Conservation (phyloP, 441 rosid genomes). For the Croton laevigatus region DNA sequence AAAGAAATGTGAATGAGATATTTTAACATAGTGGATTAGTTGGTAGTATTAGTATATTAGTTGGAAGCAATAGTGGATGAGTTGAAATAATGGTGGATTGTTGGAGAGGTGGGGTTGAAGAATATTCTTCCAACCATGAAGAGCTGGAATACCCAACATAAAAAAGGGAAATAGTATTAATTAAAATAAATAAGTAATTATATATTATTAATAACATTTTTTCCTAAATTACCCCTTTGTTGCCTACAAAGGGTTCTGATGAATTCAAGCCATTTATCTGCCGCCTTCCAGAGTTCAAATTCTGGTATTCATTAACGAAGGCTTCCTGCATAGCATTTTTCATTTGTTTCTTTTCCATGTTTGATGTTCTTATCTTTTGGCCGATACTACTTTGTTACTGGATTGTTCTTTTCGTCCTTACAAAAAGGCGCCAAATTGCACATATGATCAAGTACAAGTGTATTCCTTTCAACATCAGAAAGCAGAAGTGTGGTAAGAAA, state of each 20-base stretch:
- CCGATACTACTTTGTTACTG: slow-evolving; percentile 90
- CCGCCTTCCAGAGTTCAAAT: slow-evolving; percentile 90
- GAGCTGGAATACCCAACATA: too few relatives aligned
- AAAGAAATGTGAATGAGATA: too few relatives aligned
- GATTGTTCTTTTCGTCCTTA: slow-evolving; percentile 79
- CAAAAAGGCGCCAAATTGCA: slow-evolving; percentile 89
- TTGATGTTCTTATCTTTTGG: slow-evolving; percentile 94
- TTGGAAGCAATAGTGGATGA: too few relatives aligned
- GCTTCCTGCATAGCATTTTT: slow-evolving; percentile 81
- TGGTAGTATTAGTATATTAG: too few relatives aligned
- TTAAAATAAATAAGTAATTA: too few relatives aligned
- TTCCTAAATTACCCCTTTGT: too few relatives aligned
- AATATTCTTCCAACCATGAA: too few relatives aligned
- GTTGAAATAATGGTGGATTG: too few relatives aligned
- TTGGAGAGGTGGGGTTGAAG: too few relatives aligned
- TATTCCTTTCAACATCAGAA: slow-evolving; percentile 74
- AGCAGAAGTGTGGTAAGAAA: slow-evolving; percentile 79
- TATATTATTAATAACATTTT: too few relatives aligned
- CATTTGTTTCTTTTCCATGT: slow-evolving; percentile 83
- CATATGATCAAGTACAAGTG: slow-evolving; percentile 96
- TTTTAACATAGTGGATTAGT: too few relatives aligned
- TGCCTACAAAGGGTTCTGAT: slow-evolving; percentile 93
- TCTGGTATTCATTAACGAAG: slow-evolving; percentile 92
- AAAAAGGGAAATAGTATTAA: too few relatives aligned
- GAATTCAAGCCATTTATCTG: slow-evolving; percentile 96